Conservation (phyloP, 1,284 basidiomycete species). For the Sanghuangporus sanghuang region DNA sequence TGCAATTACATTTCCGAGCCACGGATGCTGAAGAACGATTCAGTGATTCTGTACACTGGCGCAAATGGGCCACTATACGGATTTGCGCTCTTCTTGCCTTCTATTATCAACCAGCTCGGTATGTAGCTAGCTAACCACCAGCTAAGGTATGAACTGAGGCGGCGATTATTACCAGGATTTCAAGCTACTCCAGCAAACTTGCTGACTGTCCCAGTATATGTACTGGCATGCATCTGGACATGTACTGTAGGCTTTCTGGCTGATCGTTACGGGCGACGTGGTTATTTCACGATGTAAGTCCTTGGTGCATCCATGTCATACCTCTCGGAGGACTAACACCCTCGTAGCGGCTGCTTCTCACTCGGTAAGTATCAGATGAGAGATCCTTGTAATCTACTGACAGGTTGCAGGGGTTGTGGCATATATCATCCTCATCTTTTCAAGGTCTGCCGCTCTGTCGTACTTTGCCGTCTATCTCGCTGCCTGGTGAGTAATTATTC, state of each 20-base stretch:
- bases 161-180: conserved; percentile 40
- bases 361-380: conserved; percentile 46
- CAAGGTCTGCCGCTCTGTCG: conserved; percentile 55
- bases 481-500: conserved; percentile 39
- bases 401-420: conserved; percentile 40
- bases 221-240: conserved; percentile 58
- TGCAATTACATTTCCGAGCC: neutral
- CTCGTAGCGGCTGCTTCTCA: conserved; percentile 26
- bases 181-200: conserved; percentile 67
- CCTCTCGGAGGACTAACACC: neutral
- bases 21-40: neutral
- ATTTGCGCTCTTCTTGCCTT: conserved; percentile 68
- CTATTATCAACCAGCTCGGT: conserved; percentile 59
- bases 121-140: neutral
- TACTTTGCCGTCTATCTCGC: conserved; percentile 69
- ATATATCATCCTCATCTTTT: conserved; percentile 66
- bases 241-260: conserved; percentile 58
- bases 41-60: conserved; percentile 56
- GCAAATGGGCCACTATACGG: conserved; percentile 65
- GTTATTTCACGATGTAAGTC: conserved; percentile 57
- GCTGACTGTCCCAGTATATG: conserved; percentile 65
- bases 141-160: neutral
- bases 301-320: neutral
- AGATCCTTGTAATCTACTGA: conserved; percentile 23
- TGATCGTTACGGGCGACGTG: conserved; percentile 54